Percentiles rank a stretch among this genome's conserved stretches.
phyloP scores from a whole-genome alignment of 306 rosid genomes.

The Erythrophleum fordii region DNA sequence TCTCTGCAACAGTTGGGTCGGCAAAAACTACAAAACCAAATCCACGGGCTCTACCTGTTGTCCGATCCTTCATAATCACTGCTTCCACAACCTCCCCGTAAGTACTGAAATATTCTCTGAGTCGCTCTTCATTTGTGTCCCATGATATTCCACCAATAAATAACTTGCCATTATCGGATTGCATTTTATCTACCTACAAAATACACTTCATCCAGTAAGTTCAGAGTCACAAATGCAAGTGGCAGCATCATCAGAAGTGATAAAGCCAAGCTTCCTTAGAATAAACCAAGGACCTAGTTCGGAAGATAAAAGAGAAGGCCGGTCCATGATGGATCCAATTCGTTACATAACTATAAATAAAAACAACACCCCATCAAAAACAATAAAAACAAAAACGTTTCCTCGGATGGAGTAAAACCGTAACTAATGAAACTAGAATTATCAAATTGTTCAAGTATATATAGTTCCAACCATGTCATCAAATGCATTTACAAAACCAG shows the following conservation, averaged over 20 bases:
- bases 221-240: slow-evolving; percentile 52
- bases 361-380: slow-evolving; percentile 10
- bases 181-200: slow-evolving; percentile 82
- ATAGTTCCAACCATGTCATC: slow-evolving; percentile 34
- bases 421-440: slow-evolving; percentile 39
- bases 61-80: slow-evolving; percentile 99
- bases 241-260: slow-evolving; percentile 37
- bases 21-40: slow-evolving; percentile 91
- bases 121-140: slow-evolving; percentile 99
- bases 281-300: slow-evolving; percentile 11
- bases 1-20: slow-evolving; percentile 78
- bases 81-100: slow-evolving; percentile 97
- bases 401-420: slow-evolving; percentile 33
- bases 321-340: slow-evolving; percentile 53
- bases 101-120: slow-evolving; percentile 82
- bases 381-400: slow-evolving; percentile 30
- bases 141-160: slow-evolving; percentile 98
- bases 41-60: slow-evolving; percentile 96
- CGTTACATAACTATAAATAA: slow-evolving; percentile 31
- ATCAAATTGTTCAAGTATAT: slow-evolving; percentile 36
- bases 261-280: background rate
- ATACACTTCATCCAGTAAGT: slow-evolving; percentile 43
- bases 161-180: slow-evolving; percentile 93
- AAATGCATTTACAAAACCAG: slow-evolving; percentile 48
- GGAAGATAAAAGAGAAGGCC: slow-evolving; percentile 28